Percentiles rank a stretch among this genome's conserved stretches.
These are phyloP conservation scores for Isatis lusitanica DNA, from an alignment of 441 rosid species.

Conservation along the genomic window DNA sequence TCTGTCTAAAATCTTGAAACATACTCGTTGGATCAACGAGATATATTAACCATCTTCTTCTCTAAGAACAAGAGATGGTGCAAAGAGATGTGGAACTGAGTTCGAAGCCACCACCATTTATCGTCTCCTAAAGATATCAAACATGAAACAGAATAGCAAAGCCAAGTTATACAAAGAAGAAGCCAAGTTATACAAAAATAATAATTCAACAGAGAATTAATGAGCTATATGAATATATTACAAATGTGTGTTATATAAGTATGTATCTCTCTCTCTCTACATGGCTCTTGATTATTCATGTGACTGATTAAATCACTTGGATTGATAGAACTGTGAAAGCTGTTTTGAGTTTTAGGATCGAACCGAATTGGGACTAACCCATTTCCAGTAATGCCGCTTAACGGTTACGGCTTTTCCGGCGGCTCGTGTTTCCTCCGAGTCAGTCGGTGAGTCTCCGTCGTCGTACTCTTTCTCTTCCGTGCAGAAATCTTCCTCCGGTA, in stretches of 20 bases:
- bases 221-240: neutral
- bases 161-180: neutral
- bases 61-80: neutral
- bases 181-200: too few relatives aligned
- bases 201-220: neutral
- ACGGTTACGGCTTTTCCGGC: slow-evolving; percentile 68
- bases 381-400: slow-evolving; percentile 80
- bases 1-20: neutral
- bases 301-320: neutral
- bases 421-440: slow-evolving; percentile 37
- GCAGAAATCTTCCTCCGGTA: slow-evolving; percentile 82
- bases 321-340: neutral
- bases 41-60: slow-evolving; percentile 19
- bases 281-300: slow-evolving; percentile 4
- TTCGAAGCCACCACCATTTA: slow-evolving; percentile 19
- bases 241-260: neutral
- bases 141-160: neutral
- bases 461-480: slow-evolving; percentile 79
- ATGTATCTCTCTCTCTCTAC: neutral
- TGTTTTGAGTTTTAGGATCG: slow-evolving; percentile 31
- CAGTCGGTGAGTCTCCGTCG: slow-evolving; percentile 19
- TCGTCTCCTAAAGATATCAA: slow-evolving; percentile 21
- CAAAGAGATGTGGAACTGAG: neutral
- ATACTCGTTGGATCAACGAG: neutral
- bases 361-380: slow-evolving; percentile 68